Evolutionary conservation across 345 rosid genomes (phyloP).

Genomic region (Psidium guajava): DNA sequence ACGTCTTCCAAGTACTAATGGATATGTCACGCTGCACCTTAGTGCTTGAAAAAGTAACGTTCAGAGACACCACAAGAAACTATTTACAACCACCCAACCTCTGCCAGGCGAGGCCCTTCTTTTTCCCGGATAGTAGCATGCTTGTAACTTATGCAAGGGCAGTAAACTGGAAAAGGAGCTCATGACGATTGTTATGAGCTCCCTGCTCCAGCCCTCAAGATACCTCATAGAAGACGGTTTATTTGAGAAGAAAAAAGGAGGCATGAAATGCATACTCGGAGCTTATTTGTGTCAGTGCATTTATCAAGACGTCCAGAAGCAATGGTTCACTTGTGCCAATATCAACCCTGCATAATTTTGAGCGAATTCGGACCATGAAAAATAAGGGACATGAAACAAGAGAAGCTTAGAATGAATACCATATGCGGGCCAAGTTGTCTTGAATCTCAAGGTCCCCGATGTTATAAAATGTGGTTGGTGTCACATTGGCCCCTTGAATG

Average conservation of each 20-base stretch:
- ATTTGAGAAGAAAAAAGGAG: background rate
- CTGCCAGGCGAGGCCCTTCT: background rate
- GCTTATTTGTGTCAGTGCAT: slow-evolving; percentile 86
- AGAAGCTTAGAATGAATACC: slow-evolving; percentile 24
- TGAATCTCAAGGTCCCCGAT: slow-evolving; percentile 88
- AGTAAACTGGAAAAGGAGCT: background rate
- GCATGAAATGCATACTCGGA: slow-evolving; percentile 49
- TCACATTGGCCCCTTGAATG: slow-evolving; percentile 72
- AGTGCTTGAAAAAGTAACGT: background rate
- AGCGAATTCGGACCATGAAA: background rate
- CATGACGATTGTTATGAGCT: background rate
- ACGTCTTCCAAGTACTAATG: background rate
- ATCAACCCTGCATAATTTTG: slow-evolving; percentile 48
- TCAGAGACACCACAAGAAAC: background rate
- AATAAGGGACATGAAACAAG: background rate
- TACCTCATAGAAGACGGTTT: background rate
- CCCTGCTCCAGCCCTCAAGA: background rate
- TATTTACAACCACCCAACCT: background rate
- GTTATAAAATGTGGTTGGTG: slow-evolving; percentile 77
- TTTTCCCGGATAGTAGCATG: background rate
- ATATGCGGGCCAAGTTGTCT: slow-evolving; percentile 74
- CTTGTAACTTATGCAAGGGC: background rate
- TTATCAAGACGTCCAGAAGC: slow-evolving; percentile 71
- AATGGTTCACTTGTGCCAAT: slow-evolving; percentile 73
- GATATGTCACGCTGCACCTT: background rate